Evolutionary conservation across 2,329 filamentous ascomycete species (phyloP), one percentile per base, ranked within the genome.

Genomic region (Trichoderma asperellum): DNA sequence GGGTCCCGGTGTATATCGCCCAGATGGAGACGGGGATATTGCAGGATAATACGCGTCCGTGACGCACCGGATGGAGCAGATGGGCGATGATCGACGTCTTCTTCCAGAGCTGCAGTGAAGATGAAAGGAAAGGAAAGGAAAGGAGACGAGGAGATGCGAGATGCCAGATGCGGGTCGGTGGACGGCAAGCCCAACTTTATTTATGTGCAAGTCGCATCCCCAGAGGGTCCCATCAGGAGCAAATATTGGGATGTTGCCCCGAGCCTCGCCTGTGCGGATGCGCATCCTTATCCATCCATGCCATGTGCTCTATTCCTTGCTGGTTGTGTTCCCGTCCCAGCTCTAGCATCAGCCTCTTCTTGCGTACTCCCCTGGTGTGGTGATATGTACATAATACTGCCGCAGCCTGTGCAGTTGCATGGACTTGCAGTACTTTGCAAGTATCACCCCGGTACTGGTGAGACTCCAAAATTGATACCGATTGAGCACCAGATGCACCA

Each of bases 151-250:
- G 34, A 32, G 62, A 58, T 37, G 55, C 55, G 64, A 43, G 55
- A 58, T 59, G 64, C 21, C 16, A 52, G 63, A 66, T 16, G 21
- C 64, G 64, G 64, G 64, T 52, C 40, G 64, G 55, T 32, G 58
- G 64, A 66, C 49, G 27, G 61, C 47, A 29, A 58, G 14, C 40
- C 55, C 64, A 67, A 67, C 64, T 67, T 67, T 67, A 67, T 67
- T 67, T 67, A 67, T 67, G 64, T 43, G 40, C 40, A 8, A 43
- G 40, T 59, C 35, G 64, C 64, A 67, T 67, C 55, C 40, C 35
- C 18, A 29, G 37, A 66, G 40, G 53, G 53, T 40, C 24, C 29
- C 53, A 53, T 21, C 21, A 55, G 52, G 21, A 34, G 29, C 27
- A 34, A 66, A 34, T 34, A 57, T 58, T 66, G 63, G 53, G 60